Base-by-base conservation (phyloP, 257 asterid species). In the Forsythia suspensa region DNA sequence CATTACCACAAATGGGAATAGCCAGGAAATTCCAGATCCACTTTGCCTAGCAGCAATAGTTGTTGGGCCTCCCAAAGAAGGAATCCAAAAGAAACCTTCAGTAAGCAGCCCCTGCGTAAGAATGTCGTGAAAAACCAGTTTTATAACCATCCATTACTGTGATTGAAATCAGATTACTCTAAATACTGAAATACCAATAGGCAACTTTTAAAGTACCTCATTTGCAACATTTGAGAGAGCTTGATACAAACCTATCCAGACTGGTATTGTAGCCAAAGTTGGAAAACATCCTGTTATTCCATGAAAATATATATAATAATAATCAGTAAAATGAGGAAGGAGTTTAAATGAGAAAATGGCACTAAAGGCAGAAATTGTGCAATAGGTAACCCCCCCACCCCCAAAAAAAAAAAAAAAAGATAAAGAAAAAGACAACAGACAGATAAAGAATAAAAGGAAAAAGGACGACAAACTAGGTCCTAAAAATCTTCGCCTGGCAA, bases 1-100 rank as follows among this genome's bases (percentile, higher is more conserved):
- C 74, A 79, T 84, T 91, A 96, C 98, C 97, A 94, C 98, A 88
- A 96, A 96, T 0, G 99, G 98, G 69, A 96, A 74, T 63, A 96
- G 86, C 99, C 99, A 96, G 73, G 99, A 96, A 82, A 96, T 89
- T 74, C 97, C 99, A 57, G 99, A 65, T 79, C 99, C 98, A 83
- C 96, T 96, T 85, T 94, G 98, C 66, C 99, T 93, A 77, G 99
- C 99, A 80, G 99, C 99, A 81, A 96, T 91, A 65, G 99, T 73
- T 74, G 99, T 96, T 70, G 99, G 99, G 78, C 99, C 99, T 75
- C 99, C 99, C 96, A 96, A 81, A 81, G 99, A 96, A 81, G 99
- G 99, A 81, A 96, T 96, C 99, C 99, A 96, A 82, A 96, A 92
- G 92, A 96, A 96, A 81, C 99, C 99, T 88, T 96, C 99, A 8